A percentile compares a stretch with the other conserved stretches of the same genome.
Conservation (phyloP, 768 basidiomycete species). For the Macrolepiota albuminosa region DNA sequence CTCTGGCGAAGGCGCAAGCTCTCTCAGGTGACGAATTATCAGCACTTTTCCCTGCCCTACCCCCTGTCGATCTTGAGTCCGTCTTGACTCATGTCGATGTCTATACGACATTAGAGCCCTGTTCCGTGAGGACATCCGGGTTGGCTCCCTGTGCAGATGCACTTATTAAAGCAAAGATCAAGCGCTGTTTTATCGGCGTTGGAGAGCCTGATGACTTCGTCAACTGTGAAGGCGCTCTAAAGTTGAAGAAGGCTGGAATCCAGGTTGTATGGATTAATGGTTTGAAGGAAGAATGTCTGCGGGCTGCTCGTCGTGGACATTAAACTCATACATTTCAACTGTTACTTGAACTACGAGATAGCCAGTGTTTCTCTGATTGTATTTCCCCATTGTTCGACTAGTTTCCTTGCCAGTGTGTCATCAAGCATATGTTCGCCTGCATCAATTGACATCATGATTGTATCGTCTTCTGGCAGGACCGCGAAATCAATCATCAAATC, state of each 20-base stretch:
- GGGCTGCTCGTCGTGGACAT: constrained; percentile 67
- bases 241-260: constrained; percentile 64
- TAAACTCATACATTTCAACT: background rate
- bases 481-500: constrained; percentile 29
- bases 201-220: constrained; percentile 95
- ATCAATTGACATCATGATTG: constrained; percentile 29
- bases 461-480: constrained; percentile 17
- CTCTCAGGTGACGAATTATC: constrained; percentile 42
- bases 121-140: constrained; percentile 85
- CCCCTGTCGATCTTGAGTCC: constrained; percentile 35
- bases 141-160: constrained; percentile 82
- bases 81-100: constrained; percentile 63
- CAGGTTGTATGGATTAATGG: constrained; percentile 72
- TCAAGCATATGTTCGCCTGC: constrained; percentile 21
- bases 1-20: constrained; percentile 63
- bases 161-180: constrained; percentile 65
- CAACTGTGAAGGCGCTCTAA: constrained; percentile 79
- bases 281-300: constrained; percentile 76
- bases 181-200: constrained; percentile 82
- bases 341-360: constrained; percentile 8
- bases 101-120: constrained; percentile 97
- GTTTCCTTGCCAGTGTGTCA: constrained; percentile 16
- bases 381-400: constrained; percentile 21
- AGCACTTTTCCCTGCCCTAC: constrained; percentile 33
- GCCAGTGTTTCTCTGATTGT: constrained; percentile 14